A percentile compares a stretch with the other conserved stretches of the same genome.
These are phyloP conservation scores for Massarina eburnea DNA, from an alignment of 2,329 filamentous ascomycete genomes.

Conservation along the genomic window DNA sequence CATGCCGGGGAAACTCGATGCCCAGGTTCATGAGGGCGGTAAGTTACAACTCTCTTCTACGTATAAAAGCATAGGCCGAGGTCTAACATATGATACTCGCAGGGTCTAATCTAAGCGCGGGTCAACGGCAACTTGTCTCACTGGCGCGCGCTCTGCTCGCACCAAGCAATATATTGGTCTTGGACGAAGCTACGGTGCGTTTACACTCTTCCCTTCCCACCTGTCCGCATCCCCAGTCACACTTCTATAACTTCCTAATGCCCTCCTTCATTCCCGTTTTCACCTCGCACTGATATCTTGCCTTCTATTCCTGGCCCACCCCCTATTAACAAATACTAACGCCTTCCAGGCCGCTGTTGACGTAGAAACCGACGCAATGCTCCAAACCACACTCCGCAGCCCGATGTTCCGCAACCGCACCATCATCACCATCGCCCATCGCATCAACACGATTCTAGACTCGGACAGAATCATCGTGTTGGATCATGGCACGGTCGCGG, in stretches of 20 bases:
- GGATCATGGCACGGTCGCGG: constrained; percentile 83
- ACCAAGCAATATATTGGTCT: constrained; percentile 92
- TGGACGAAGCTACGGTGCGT: constrained; percentile 91
- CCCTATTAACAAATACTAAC: constrained; percentile 5
- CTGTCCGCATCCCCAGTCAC: not conserved
- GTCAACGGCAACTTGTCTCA: constrained; percentile 91
- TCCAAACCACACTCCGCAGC: constrained; percentile 65
- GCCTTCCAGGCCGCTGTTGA: constrained; percentile 62
- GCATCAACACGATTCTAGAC: constrained; percentile 94
- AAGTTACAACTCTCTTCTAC: constrained; percentile 40
- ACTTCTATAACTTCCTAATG: not conserved
- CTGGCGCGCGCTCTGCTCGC: constrained; percentile 91
- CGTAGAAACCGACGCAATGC: constrained; percentile 66
- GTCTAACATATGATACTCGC: constrained; percentile 11
- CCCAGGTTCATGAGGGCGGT: constrained; percentile 92
- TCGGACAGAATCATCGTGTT: constrained; percentile 90
- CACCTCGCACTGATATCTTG: no score
- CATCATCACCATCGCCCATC: constrained; percentile 97
- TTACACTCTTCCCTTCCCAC: constrained; percentile 16
- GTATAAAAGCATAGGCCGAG: not conserved
- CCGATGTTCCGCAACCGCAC: constrained; percentile 83
- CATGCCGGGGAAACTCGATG: constrained; percentile 89
- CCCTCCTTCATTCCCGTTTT: not conserved
- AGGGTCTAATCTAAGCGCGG: constrained; percentile 94
- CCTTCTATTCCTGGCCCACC: constrained; percentile 2